These are phyloP conservation scores for Globisporangium cystogenes DNA, from an alignment of 352 stramenopile genomes.

Conservation along the genomic window DNA sequence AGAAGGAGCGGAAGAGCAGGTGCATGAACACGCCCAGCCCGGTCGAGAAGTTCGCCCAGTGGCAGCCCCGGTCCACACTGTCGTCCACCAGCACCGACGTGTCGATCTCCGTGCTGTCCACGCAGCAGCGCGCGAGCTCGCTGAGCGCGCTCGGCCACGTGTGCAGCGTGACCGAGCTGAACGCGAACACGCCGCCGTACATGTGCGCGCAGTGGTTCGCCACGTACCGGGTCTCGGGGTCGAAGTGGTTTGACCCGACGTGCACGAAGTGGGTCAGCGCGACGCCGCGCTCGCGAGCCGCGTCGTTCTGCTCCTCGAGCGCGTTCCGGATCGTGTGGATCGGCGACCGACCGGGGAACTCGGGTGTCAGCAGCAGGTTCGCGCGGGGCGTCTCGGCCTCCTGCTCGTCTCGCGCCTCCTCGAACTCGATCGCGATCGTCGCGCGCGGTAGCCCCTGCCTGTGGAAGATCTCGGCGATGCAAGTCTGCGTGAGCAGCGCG, in stretches of 20 bases:
- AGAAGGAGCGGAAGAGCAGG: constrained; percentile 48
- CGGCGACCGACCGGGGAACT: constrained; percentile 15
- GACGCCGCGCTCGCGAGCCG: constrained; percentile 9
- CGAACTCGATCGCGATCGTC: constrained; percentile 54
- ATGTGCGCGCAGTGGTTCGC: constrained; percentile 48
- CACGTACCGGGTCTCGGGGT: constrained; percentile 29
- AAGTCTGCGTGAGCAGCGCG: constrained; percentile 48
- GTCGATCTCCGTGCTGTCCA: constrained; percentile 52
- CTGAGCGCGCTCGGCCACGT: constrained; percentile 42
- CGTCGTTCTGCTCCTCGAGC: constrained; percentile 7
- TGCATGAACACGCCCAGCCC: constrained; percentile 60
- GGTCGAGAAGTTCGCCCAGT: constrained; percentile 59
- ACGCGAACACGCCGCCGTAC: constrained; percentile 40
- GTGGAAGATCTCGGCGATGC: constrained; percentile 48
- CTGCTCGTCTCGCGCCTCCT: constrained; percentile 4
- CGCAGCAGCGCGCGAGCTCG: constrained; percentile 40
- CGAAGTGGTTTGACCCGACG: constrained; percentile 58
- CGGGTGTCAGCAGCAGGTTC: constrained; percentile 36
- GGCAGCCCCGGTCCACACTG: constrained; percentile 42
- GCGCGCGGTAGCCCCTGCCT: constrained; percentile 27
- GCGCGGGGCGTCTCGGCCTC: constrained; percentile 26
- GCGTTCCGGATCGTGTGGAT: not conserved
- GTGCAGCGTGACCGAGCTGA: constrained; percentile 57
- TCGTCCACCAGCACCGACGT: constrained; percentile 36
- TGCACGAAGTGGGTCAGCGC: constrained; percentile 56